A percentile compares a stretch with the other conserved stretches of the same genome.
These are phyloP conservation scores for Lachancea sp. DNA, from an alignment of 805 yeast genomes.

Conservation along the genomic window DNA sequence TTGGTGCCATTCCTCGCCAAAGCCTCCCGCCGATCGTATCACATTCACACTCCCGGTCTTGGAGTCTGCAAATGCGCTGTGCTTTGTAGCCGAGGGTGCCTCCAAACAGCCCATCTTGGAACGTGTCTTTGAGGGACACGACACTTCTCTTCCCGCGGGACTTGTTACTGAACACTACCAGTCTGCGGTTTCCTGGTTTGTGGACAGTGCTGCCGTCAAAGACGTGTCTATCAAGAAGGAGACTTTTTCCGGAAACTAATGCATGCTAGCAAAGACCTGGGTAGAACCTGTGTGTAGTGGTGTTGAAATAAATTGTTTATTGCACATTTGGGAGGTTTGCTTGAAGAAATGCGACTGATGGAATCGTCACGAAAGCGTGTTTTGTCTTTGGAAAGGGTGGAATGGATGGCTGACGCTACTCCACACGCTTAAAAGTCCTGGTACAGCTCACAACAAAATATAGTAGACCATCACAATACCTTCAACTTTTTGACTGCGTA, in stretches of 20 bases:
- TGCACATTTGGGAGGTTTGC: too few relatives aligned
- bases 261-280: too few relatives aligned
- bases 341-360: too few relatives aligned
- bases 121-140: conserved; percentile 54
- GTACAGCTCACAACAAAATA: too few relatives aligned
- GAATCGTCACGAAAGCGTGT: too few relatives aligned
- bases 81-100: conserved; percentile 86
- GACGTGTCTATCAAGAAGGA: conserved; percentile 30
- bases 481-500: too few relatives aligned
- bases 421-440: too few relatives aligned
- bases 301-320: too few relatives aligned
- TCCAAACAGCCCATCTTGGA: conserved; percentile 69
- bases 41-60: conserved; percentile 80
- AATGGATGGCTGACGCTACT: too few relatives aligned
- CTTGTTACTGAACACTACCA: conserved; percentile 55
- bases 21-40: conserved; percentile 90
- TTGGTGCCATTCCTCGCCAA: conserved; percentile 75
- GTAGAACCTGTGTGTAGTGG: too few relatives aligned
- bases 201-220: conserved; percentile 66
- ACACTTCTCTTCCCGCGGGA: conserved; percentile 58
- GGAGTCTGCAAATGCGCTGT: conserved; percentile 41
- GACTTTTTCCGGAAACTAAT: not conserved
- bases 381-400: too few relatives aligned
- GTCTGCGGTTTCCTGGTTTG: conserved; percentile 72
- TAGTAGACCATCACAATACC: too few relatives aligned